phyloP scores from a whole-genome alignment of 306 rosid species.

The Dalbergia cochinchinensis region DNA sequence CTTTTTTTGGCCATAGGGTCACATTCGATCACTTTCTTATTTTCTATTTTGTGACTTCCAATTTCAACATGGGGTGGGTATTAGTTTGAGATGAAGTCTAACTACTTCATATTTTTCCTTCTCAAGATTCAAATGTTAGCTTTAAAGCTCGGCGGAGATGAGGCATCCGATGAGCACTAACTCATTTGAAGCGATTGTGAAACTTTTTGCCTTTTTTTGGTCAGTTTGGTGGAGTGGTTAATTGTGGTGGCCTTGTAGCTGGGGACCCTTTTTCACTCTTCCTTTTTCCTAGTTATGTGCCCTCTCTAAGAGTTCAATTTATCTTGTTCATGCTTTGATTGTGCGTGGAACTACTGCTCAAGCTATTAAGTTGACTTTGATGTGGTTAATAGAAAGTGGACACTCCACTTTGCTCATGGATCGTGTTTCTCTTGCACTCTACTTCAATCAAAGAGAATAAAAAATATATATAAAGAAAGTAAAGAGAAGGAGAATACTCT shows the following conservation, averaged over 20 bases:
- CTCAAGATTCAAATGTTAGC: slow-evolving; percentile 28
- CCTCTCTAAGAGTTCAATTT: neutral
- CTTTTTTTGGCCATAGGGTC: slow-evolving; percentile 4
- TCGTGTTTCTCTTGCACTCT: neutral
- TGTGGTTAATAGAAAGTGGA: slow-evolving; percentile 38
- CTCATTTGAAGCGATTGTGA: slow-evolving; percentile 41
- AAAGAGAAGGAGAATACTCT: too few relatives aligned
- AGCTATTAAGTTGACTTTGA: slow-evolving; percentile 38
- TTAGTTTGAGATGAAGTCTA: slow-evolving; percentile 48
- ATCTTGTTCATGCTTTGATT: slow-evolving; percentile 16
- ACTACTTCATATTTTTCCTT: slow-evolving; percentile 40
- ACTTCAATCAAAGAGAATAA: neutral
- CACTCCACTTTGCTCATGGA: slow-evolving; percentile 34
- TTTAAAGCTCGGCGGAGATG: slow-evolving; percentile 28
- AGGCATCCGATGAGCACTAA: slow-evolving; percentile 46
- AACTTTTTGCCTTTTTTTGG: slow-evolving; percentile 37
- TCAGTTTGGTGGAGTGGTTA: slow-evolving; percentile 54
- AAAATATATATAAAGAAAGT: too few relatives aligned
- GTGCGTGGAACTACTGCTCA: slow-evolving; percentile 37
- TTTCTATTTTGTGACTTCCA: slow-evolving; percentile 4
- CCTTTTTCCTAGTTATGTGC: neutral
- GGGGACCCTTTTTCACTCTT: slow-evolving; percentile 24
- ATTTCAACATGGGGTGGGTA: slow-evolving; percentile 62
- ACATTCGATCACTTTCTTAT: slow-evolving; percentile 33
- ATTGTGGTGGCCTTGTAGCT: neutral